These are phyloP conservation scores for Dichotomocladium elegans DNA, from an alignment of 371 early-diverging fungal species.

Conservation along the genomic window DNA sequence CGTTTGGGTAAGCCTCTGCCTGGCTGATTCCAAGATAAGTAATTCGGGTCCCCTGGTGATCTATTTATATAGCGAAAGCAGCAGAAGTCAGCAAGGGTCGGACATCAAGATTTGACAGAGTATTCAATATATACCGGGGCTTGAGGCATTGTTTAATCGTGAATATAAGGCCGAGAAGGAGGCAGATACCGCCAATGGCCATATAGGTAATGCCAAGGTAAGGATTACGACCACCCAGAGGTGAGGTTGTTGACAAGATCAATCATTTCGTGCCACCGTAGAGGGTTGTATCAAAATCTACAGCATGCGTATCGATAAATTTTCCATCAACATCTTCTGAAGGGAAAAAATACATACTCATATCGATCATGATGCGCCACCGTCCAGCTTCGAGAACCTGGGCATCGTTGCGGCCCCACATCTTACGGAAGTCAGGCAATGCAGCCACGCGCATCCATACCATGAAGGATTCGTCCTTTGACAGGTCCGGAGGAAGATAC, in stretches of 20 bases:
- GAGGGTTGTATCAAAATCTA: conserved; percentile 75
- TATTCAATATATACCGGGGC: conserved; percentile 64
- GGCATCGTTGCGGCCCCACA: conserved; percentile 80
- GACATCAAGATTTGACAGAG: conserved; percentile 1
- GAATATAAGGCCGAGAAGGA: conserved; percentile 82
- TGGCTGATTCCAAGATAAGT: conserved; percentile 93
- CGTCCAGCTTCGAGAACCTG: conserved; percentile 52
- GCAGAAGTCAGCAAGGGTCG: conserved; percentile 1
- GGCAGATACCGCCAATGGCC: conserved; percentile 80
- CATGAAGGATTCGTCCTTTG: conserved; percentile 79
- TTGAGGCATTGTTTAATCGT: conserved; percentile 81
- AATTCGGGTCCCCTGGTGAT: conserved; percentile 88
- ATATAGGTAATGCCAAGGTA: conserved; percentile 94
- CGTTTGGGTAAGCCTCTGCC: conserved; percentile 30
- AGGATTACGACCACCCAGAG: conserved; percentile 93
- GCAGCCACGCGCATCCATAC: conserved; percentile 99
- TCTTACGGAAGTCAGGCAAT: conserved; percentile 94
- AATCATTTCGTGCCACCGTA: conserved; percentile 92
- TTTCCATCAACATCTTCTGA: too few species aligned
- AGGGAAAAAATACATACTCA: conserved; percentile 57
- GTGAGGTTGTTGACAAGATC: conserved; percentile 86
- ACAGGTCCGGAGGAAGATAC: conserved; percentile 67
- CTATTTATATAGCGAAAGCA: too few species aligned
- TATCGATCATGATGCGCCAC: conserved; percentile 65
- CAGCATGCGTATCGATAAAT: not conserved